Evolutionary conservation across 768 basidiomycete species (phyloP), one percentile per base, ranked within the genome.

Genomic region (Hortiboletus flavorubellus): DNA sequence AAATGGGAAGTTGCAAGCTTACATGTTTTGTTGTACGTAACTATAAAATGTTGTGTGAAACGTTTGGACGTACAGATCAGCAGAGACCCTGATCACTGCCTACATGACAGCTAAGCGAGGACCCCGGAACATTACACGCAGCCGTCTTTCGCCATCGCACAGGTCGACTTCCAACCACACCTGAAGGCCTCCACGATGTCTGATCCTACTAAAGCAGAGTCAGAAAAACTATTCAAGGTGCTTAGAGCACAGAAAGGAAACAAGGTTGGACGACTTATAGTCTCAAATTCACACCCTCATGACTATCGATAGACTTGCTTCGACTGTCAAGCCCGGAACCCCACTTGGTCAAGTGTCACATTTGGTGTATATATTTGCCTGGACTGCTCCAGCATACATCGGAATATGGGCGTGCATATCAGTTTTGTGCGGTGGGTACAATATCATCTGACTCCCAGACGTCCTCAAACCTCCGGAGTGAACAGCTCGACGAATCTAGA

Each of bases 371-470:
- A 98, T 73, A 94, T 99, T 67, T 99, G 97, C 68, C 77, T 98
- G 33, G 95, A 99, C 55, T 99, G 97, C 78, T 98, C 96, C 5
- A 90, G 89, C 61, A 76, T 89, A 14, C 97, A 99, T 73, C 80
- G 97, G 50, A 98, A 96, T 70, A 87, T 98, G 85, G 97, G 97
- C 64, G 96, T 98, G 23, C 97, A 99, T 69, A 94, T 99, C 72
- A 91, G 86, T 59, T 99, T 99, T 65, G 96, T 99, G 41, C 78
- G 95, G 93, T 94, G 68, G 64, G 86, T 72, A 10, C 49, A 37
- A 31, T 39, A 37, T 23, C 29, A 12, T 34, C 35, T 44, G 3
- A 29, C 31, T 9, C 44, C 7, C 15, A 3, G 26, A 31, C 39
- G 18, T 51, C n/a, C 46, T 55, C 59, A 56, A 56, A 67, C 45